Evolutionary conservation across 139 green algal species (phyloP), one percentile per base, ranked within the genome.

Genomic region (Limnomonas spitsbergensis): DNA sequence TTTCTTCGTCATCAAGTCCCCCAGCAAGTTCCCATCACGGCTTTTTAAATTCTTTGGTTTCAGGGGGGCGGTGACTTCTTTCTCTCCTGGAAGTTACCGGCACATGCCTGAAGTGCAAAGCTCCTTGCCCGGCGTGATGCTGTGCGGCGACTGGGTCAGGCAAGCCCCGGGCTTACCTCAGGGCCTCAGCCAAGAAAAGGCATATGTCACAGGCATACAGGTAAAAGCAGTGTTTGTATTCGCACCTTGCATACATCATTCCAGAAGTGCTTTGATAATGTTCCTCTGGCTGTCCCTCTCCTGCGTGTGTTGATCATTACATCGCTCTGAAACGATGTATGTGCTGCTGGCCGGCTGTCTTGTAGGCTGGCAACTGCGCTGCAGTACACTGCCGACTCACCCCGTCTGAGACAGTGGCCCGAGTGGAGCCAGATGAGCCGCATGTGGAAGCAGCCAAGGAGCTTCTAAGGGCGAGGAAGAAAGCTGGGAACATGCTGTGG

Each of bases 141-240:
- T 94, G 34, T 91, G 91, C 27, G 93, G 93, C 6, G 93, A 97
- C 81, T 96, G 90, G 83, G 84, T 97, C 24, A 89, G 87, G 73
- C 89, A 87, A 26, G 73, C 93, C 27, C 77, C 87, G 1, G 80
- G 78, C 20, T 77, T 84, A 29, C 86, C 89, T 39, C 94, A 97
- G 71, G 93, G 92, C 4, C 80, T 97, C 68, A 91, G 87, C 29
- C 91, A 95, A 83, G 92, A 97, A 78, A 88, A 93, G 34, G 92
- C 93, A 0, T 96, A 91, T 56, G 91, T 95, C 4, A 94, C 84
- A 1, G 93, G 93, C 0, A 82, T 97, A 53, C 71, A 76, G 54
- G 92, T 88, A 72, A 0, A 78, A 34, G 0, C 27, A 27, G 2
- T 52, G 1, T 9, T 2, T 7, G 1, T 37, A 20, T 38, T 1